Evolutionary conservation across 495 filamentous ascomycete species (phyloP), one percentile per base, ranked within the genome.

Genomic region (Acidiella bohemica): DNA sequence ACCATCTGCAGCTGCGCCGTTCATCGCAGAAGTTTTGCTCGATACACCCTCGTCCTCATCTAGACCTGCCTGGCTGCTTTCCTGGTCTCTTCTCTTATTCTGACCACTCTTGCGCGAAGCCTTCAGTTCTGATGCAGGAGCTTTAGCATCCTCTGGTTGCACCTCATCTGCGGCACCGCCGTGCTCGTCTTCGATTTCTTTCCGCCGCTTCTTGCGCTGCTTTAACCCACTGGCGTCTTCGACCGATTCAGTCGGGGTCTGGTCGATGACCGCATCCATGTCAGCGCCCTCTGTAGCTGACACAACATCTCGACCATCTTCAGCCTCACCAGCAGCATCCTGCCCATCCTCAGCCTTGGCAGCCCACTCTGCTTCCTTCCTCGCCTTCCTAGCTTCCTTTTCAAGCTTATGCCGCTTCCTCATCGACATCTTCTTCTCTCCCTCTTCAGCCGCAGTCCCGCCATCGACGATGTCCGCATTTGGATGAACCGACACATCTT

Each of bases 371-470:
- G 45, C 41, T 25, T 32, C 30, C 21, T 42, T 51, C 5, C 42
- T 9, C 2, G 36, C 42, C 16, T 46, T 45, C 7, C 47, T 16
- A 12, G 47, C 47, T 27, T 51, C 36, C 27, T 51, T 51, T 33
- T 51, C 47, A 2, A 51, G 37, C 33, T 42, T 46, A 31, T 51
- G 47, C 26, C 47, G 16, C 29, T 51, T 51, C 23, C 42, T 42
- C 4, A n/a, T n/a, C n/a, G n/a, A n/a, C n/a, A n/a, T n/a, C n/a
- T n/a, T n/a, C n/a, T n/a, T n/a, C n/a, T n/a, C n/a, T n/a, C n/a
- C n/a, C n/a, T n/a, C n/a, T n/a, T n/a, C n/a, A n/a, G n/a, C n/a
- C n/a, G n/a, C n/a, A n/a, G n/a, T n/a, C n/a, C n/a, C n/a, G n/a
- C n/a, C n/a, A n/a, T n/a, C n/a, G n/a, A n/a, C n/a, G n/a, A n/a